phyloP scores from a whole-genome alignment of 2,329 filamentous ascomycete genomes.

The Xylariaceae sp. region DNA sequence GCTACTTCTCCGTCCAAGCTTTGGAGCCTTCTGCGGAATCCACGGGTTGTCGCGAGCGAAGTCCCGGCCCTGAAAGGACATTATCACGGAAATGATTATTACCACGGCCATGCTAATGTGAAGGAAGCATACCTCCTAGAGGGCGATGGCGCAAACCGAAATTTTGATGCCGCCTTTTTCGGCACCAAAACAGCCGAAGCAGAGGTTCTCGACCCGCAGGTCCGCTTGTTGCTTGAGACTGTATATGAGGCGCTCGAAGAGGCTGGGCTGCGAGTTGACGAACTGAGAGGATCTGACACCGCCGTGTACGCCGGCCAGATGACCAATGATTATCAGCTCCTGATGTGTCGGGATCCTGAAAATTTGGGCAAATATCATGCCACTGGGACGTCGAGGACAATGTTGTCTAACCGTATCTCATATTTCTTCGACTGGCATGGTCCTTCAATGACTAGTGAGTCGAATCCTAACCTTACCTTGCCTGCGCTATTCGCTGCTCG shows the following conservation, averaged over 20 bases:
- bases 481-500: too few species aligned
- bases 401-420: not conserved
- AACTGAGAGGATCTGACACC: not conserved
- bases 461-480: too few species aligned
- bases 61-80: too few species aligned
- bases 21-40: not conserved
- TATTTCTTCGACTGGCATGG: slow-evolving; percentile 13
- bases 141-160: not conserved
- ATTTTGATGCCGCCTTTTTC: slow-evolving; percentile 13
- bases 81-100: too few species aligned
- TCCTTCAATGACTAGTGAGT: not conserved
- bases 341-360: too few species aligned
- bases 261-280: slow-evolving; percentile 17
- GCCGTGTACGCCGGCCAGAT: slow-evolving; percentile 8
- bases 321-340: slow-evolving; percentile 2
- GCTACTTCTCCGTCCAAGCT: not conserved
- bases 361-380: not conserved
- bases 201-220: slow-evolving; percentile 15
- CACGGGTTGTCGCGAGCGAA: too few species aligned
- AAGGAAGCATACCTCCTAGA: slow-evolving; percentile 1
- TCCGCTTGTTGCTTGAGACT: slow-evolving; percentile 11
- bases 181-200: slow-evolving; percentile 19
- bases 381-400: not conserved
- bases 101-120: not conserved
- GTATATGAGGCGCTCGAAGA: slow-evolving; percentile 3